These are phyloP conservation scores for Lupinus albus DNA, from an alignment of 306 rosid species.

Conservation along the genomic window DNA sequence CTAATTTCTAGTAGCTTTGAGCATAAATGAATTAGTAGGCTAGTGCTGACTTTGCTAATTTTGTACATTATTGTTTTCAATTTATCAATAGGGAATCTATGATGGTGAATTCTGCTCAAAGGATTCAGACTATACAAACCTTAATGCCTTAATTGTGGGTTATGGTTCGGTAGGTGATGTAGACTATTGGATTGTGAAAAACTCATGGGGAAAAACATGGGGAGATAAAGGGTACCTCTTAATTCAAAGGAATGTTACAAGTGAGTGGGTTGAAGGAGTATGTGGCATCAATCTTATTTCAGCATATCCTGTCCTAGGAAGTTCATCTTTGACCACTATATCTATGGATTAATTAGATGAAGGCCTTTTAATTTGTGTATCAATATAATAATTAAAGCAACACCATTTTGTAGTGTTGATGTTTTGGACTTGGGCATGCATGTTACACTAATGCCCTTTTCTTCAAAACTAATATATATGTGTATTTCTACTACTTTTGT, in stretches of 20 bases:
- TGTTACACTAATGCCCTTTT: too few species aligned
- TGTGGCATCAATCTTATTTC: conserved; percentile 30
- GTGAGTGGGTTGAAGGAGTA: conserved; percentile 38
- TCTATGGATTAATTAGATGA: background rate
- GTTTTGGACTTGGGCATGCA: too few species aligned
- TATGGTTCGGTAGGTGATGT: conserved; percentile 38
- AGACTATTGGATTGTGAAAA: conserved; percentile 53
- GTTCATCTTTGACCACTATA: conserved; percentile 4
- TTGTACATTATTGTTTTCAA: background rate
- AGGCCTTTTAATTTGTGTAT: too few species aligned
- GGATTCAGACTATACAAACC: conserved; percentile 23
- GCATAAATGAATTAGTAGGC: too few species aligned
- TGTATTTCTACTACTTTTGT: background rate
- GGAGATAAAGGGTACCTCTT: conserved; percentile 42
- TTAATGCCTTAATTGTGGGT: conserved; percentile 43
- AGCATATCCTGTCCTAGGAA: conserved; percentile 32
- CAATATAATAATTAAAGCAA: too few species aligned
- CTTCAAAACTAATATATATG: background rate
- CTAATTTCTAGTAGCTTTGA: too few species aligned
- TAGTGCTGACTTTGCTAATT: background rate
- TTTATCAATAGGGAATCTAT: conserved; percentile 36
- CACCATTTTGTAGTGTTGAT: conserved; percentile 2
- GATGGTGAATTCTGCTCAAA: conserved; percentile 35
- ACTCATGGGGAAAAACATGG: conserved; percentile 41
- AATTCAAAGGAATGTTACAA: conserved; percentile 30